Evolutionary conservation across 2,329 filamentous ascomycete species (phyloP).

Genomic region (Sporothrix variecibatus): DNA sequence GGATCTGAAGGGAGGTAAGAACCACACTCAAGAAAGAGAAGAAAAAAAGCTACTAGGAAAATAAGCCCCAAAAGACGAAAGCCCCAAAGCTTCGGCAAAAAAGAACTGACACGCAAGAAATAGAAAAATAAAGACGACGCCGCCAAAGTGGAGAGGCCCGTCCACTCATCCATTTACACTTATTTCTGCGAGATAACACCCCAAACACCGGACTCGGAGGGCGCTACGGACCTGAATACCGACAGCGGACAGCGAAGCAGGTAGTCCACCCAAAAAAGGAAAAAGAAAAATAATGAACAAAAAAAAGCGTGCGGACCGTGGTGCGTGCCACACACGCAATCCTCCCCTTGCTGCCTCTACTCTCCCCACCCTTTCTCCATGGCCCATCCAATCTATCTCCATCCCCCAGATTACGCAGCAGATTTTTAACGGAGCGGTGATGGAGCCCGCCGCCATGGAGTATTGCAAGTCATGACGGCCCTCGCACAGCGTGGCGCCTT

Average conservation of each 20-base stretch:
- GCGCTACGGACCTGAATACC: neutral
- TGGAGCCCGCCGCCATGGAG: neutral
- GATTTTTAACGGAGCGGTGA: neutral
- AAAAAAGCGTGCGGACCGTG: neutral
- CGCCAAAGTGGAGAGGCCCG: neutral
- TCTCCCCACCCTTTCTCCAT: slow-evolving; percentile 1
- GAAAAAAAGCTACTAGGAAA: neutral
- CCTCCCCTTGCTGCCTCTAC: neutral
- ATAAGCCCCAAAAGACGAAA: neutral
- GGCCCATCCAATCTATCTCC: neutral
- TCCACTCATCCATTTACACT: neutral
- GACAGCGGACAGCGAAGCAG: neutral
- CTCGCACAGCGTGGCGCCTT: neutral
- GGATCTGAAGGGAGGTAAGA: neutral
- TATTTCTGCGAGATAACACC: neutral
- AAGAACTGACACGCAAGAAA: neutral
- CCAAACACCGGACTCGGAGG: neutral
- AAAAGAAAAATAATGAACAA: too few relatives aligned
- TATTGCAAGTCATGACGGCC: neutral
- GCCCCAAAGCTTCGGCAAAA: neutral
- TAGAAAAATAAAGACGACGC: neutral
- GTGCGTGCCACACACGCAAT: neutral
- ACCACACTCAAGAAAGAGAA: neutral
- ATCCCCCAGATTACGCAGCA: neutral
- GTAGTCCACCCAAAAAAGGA: neutral